These are phyloP conservation scores for Petrea volubilis DNA, from an alignment of 257 asterid species.

Conservation along the genomic window DNA sequence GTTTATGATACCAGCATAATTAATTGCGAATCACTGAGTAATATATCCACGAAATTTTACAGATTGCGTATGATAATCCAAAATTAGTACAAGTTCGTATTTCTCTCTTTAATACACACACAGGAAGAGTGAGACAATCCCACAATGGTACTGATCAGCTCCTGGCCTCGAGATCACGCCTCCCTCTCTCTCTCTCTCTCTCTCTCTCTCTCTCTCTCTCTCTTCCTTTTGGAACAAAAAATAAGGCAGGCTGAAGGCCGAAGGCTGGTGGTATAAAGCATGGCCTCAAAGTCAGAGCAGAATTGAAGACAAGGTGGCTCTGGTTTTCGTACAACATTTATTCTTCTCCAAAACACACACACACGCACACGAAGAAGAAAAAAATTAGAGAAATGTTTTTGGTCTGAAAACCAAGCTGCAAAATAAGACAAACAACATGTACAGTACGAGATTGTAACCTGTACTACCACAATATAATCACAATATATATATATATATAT, in stretches of 20 bases:
- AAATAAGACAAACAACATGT: background rate
- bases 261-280: too few species aligned
- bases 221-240: background rate
- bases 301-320: background rate
- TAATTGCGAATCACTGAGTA: too few species aligned
- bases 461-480: too few species aligned
- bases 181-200: background rate
- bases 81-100: too few species aligned
- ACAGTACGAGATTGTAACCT: too few species aligned
- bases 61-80: too few species aligned
- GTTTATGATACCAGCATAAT: too few species aligned
- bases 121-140: background rate
- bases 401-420: background rate
- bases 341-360: background rate
- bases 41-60: too few species aligned
- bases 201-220: too few species aligned
- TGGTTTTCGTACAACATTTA: background rate
- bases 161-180: background rate
- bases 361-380: background rate
- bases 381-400: background rate
- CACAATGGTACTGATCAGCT: background rate
- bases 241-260: background rate
- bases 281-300: constrained; percentile 17
- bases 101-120: too few species aligned
- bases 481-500: too few species aligned